A percentile compares a stretch with the other conserved stretches of the same genome.
phyloP scores from a whole-genome alignment of 371 early-diverging fungal species.

The Syncephalis fuscata region DNA sequence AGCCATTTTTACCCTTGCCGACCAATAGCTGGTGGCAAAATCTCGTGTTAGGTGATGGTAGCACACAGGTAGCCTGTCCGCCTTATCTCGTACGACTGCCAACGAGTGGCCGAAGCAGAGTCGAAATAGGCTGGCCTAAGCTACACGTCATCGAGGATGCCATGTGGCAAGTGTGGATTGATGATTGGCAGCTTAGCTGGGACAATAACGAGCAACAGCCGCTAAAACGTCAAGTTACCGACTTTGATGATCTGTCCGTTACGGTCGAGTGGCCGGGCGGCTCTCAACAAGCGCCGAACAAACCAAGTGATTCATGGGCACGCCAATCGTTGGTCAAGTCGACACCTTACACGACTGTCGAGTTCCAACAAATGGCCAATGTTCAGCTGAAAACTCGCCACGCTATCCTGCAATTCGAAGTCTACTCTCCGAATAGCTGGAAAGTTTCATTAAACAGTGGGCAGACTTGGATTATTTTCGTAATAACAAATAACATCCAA shows the following conservation, averaged over 20 bases:
- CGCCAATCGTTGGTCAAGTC: too few species aligned
- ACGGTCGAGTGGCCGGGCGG: too few species aligned
- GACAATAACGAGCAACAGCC: conserved; percentile 7
- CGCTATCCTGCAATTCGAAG: too few species aligned
- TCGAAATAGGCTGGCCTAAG: conserved; percentile 10
- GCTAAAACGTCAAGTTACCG: conserved; percentile 10
- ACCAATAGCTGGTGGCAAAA: conserved; percentile 31
- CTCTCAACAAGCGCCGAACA: too few species aligned
- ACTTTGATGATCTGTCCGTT: not conserved
- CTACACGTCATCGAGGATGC: conserved; percentile 7
- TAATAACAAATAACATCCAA: too few species aligned
- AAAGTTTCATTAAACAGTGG: conserved; percentile 12
- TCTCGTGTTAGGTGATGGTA: conserved; percentile 15
- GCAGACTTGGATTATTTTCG: conserved; percentile 13
- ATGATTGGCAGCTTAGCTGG: not conserved
- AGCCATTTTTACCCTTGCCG: conserved; percentile 4
- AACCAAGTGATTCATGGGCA: too few species aligned
- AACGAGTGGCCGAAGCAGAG: conserved; percentile 5
- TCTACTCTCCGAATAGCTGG: conserved; percentile 2
- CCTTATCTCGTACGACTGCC: conserved; percentile 17
- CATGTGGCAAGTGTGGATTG: conserved; percentile 5
- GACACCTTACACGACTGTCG: too few species aligned
- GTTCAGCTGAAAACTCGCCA: too few species aligned
- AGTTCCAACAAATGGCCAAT: too few species aligned
- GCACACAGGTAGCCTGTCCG: conserved; percentile 14